Base-by-base conservation (phyloP, 805 yeast genomes). In the Nakazawaea wickerhamii region DNA sequence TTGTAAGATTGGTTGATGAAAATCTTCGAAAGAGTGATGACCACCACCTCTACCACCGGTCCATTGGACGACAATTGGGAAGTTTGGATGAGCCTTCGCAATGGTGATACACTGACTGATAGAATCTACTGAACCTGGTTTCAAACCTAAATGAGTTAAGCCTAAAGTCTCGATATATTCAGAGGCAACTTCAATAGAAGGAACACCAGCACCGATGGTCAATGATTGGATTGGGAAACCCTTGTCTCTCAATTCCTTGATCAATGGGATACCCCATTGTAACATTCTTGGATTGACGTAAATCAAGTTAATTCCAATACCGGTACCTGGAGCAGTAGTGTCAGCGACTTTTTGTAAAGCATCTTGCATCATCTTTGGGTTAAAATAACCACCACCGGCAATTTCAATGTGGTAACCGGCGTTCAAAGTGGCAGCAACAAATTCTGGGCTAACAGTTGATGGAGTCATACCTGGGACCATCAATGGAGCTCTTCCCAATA, bases 1-100 rank as follows among this genome's bases (percentile, higher is more conserved):
- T 66, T 88, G 96, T 60, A 93, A 70, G 53, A 93, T 77, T 53
- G 99, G 98, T 60, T 90, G 91, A 67, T 93, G 99, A 93, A 91
- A 89, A 70, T 93, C 99, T 75, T 93, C 99, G 60, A 81, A 93
- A 39, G 98, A 91, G 67, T 93, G 99, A 65, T 93, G 99, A 60
- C 99, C 99, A 77, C 99, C 99, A 71, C 97, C 99, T 77, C 99
- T 90, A 67, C 99, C 99, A 77, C 98, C 99, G 47, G 99, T 93
- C 99, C 99, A 93, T 73, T 93, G 99, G 55, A 93, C 70, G 43
- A 93, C 91, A 58, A 93, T 88, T 50, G 99, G 99, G 90, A 93
- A 93, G 50, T 64, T 70, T 52, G 99, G 99, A 68, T 90, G 95
- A 38, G 95, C 90, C 60, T 85, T 87, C 43, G 99, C 99, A 60